Evolutionary conservation across 257 asterid species (phyloP), one percentile per base, ranked within the genome.

Genomic region (Asclepias syriaca): DNA sequence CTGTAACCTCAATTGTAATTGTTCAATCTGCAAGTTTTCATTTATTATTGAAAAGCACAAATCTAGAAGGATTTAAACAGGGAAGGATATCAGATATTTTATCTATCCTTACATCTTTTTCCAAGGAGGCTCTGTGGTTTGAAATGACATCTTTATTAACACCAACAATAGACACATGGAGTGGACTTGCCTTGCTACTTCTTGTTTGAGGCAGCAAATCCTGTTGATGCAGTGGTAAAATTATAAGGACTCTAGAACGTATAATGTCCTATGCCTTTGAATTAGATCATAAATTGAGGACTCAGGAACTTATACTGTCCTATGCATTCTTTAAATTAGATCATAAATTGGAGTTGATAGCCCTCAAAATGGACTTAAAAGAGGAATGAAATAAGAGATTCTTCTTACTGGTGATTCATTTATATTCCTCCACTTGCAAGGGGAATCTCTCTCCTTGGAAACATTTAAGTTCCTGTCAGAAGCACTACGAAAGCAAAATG

Each of bases 41-140:
- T n/a, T 12, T 24, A 46, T 12, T 45, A 2, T 67, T 45, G 27
- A 27, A 67, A 46, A 48, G 56, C 21, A 4, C 8, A 51, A 49
- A 8, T 46, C 32, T 8, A 24, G 45, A 32, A 24, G 27, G 27
- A 24, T 24, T 24, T 24, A 24, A 24, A 24, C 27, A 24, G 27
- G 0, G 27, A 24, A 24, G 27, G 27, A 24, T 24, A 24, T 24
- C 27, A 24, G 27, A 24, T 24, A 24, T 24, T 24, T 0, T 24
- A 24, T 24, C 27, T 24, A 24, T 53, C 14, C 84, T 78, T 73
- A 87, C 92, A 85, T 87, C 92, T 69, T 78, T 76, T 72, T 87
- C 88, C 86, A 87, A 72, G 65, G 92, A 85, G 58, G 78, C 87
- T 77, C 80, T 72, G 56, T 79, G 79, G 75, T 74, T 76, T 67